Percentiles rank a stretch among this genome's conserved stretches.
phyloP scores from a whole-genome alignment of 441 rosid species.

The Adansonia rubrostipa region DNA sequence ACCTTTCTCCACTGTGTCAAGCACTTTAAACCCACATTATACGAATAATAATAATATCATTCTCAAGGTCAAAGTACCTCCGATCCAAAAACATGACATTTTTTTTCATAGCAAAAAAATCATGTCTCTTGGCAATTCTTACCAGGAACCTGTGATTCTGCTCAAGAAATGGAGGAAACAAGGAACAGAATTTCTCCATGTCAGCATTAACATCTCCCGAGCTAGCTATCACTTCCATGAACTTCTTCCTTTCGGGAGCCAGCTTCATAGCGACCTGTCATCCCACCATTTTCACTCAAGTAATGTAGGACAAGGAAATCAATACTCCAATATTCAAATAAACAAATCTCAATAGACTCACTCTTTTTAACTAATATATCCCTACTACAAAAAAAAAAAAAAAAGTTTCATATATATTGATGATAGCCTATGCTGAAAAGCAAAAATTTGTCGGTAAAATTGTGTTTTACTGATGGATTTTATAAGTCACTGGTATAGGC shows the following conservation, averaged over 20 bases:
- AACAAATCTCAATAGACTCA: too few species aligned
- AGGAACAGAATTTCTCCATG: conserved; percentile 79
- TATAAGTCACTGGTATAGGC: too few species aligned
- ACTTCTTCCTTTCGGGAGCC: conserved; percentile 94
- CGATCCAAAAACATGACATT: not conserved
- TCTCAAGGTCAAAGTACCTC: not conserved
- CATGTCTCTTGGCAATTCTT: conserved; percentile 26
- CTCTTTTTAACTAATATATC: too few species aligned
- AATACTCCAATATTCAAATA: not conserved
- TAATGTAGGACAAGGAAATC: conserved; percentile 29
- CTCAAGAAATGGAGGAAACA: conserved; percentile 80
- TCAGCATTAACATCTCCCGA: conserved; percentile 74
- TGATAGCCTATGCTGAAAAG: too few species aligned
- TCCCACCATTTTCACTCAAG: not conserved
- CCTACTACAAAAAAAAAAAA: too few species aligned
- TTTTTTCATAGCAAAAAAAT: too few species aligned
- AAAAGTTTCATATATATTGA: too few species aligned
- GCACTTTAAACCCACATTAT: not conserved
- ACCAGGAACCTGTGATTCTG: conserved; percentile 95
- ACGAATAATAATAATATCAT: not conserved
- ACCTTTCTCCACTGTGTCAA: not conserved
- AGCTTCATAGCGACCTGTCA: conserved; percentile 88
- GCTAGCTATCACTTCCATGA: conserved; percentile 85
- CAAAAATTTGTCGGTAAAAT: too few species aligned
- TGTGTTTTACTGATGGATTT: too few species aligned